A percentile compares a stretch with the other conserved stretches of the same genome.
Conservation (phyloP, 495 filamentous ascomycete genomes). For the Penicillium lividum region DNA sequence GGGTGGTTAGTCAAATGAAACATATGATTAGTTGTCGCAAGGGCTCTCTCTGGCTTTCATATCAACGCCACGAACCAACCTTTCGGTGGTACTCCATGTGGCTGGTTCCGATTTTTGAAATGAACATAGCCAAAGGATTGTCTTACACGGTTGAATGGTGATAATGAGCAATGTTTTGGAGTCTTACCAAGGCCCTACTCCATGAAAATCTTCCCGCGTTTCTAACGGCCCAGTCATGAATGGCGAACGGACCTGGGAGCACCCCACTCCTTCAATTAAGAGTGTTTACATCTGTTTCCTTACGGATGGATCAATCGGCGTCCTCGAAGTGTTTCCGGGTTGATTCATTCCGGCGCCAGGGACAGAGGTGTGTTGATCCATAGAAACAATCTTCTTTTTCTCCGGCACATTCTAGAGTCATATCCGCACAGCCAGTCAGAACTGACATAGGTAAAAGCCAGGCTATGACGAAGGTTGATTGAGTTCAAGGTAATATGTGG, state of each 20-base stretch:
- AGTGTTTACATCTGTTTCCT: slow-evolving; percentile 1
- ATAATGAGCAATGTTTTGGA: background rate
- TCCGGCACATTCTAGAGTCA: background rate
- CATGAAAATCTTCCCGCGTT: background rate
- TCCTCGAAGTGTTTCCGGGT: slow-evolving; percentile 7
- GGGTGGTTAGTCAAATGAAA: background rate
- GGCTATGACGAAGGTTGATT: background rate
- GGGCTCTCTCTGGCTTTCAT: too few relatives aligned
- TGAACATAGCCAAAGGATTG: background rate
- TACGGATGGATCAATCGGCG: slow-evolving; percentile 19
- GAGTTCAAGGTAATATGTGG: slow-evolving; percentile 13
- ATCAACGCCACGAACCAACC: too few relatives aligned
- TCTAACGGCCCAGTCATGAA: background rate
- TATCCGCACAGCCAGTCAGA: background rate
- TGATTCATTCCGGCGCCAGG: slow-evolving; percentile 18
- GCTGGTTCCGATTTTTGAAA: background rate
- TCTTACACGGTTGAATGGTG: background rate
- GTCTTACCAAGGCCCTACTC: background rate
- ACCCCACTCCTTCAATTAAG: slow-evolving; percentile 15
- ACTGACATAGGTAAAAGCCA: background rate
- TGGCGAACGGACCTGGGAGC: background rate
- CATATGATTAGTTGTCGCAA: background rate
- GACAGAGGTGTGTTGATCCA: slow-evolving; percentile 13
- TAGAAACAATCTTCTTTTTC: background rate
- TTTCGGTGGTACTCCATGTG: background rate